phyloP scores from a whole-genome alignment of 306 rosid genomes.

The Rosa chinensis region DNA sequence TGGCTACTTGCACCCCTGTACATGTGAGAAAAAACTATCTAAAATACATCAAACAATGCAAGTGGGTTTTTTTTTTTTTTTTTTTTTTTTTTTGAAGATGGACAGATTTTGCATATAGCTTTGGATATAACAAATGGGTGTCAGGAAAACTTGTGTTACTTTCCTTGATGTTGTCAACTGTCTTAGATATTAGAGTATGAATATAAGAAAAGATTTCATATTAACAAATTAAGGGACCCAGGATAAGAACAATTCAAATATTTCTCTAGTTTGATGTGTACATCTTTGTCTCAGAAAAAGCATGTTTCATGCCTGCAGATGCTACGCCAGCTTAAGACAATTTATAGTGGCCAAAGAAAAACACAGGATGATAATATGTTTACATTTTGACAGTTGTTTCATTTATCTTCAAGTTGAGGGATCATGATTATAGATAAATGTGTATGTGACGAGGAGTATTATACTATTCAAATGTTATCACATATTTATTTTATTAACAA shows the following conservation, averaged over 20 bases:
- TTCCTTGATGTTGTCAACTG: background rate
- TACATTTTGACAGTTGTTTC: background rate
- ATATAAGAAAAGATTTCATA: constrained; percentile 4
- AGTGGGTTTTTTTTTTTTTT: background rate
- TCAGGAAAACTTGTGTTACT: background rate
- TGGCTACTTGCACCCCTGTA: background rate
- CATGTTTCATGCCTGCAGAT: constrained; percentile 17
- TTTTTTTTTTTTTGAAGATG: background rate
- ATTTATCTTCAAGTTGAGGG: constrained; percentile 2
- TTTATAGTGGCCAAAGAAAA: background rate
- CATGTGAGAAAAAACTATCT: background rate
- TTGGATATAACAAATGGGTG: background rate
- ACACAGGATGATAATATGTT: background rate
- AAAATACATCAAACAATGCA: background rate
- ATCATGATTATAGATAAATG: background rate
- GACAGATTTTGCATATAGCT: background rate
- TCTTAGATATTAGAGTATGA: background rate
- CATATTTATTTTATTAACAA: too few species aligned
- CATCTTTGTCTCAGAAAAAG: background rate
- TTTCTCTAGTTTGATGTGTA: background rate
- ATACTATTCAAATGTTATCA: background rate
- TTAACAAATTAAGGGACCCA: background rate
- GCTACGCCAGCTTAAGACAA: background rate
- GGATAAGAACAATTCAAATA: constrained; percentile 1
- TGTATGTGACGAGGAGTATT: background rate